A percentile compares a stretch with the other conserved stretches of the same genome.
Conservation (phyloP, 208 protist genomes). For the Zelonia costaricensis region DNA sequence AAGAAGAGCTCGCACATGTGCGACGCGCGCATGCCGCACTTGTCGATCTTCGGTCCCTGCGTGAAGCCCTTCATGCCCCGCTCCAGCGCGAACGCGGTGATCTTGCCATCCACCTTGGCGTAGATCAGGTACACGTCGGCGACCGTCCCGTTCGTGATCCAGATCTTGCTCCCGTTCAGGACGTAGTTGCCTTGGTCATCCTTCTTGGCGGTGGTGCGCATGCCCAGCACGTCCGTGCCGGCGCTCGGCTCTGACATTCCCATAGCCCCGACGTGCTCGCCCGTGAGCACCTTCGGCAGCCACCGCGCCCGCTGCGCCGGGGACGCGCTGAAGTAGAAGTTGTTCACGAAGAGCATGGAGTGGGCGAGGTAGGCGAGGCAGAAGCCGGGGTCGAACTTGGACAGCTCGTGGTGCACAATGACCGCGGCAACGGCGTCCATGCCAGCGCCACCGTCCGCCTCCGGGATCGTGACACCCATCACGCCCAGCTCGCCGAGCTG, state of each 20-base stretch:
- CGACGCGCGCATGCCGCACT: conserved; percentile 82
- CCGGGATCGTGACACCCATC: conserved; percentile 95
- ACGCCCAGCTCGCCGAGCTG: conserved; percentile 94
- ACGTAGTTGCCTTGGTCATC: conserved; percentile 75
- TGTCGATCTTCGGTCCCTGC: conserved; percentile 71
- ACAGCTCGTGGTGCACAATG: conserved; percentile 83
- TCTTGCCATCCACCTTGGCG: conserved; percentile 93
- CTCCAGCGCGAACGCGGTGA: conserved; percentile 72
- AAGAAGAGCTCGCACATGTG: conserved; percentile 83
- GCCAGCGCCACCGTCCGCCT: conserved; percentile 87
- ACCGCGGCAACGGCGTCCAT: conserved; percentile 82
- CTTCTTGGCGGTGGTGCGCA: conserved; percentile 89
- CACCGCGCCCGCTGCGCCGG: conserved; percentile 91
- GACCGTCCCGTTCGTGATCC: conserved; percentile 97
- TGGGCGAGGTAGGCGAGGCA: conserved; percentile 82
- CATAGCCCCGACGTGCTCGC: conserved; percentile 96
- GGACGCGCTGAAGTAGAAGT: conserved; percentile 84
- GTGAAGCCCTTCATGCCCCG: conserved; percentile 60
- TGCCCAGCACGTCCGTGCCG: conserved; percentile 96
- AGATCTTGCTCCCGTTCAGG: conserved; percentile 97
- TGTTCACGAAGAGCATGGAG: conserved; percentile 85
- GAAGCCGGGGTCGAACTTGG: conserved; percentile 78
- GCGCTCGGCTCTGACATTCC: conserved; percentile 95
- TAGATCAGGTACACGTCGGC: conserved; percentile 96
- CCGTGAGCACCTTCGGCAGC: conserved; percentile 90